Evolutionary conservation across 371 early-diverging fungal species (phyloP), one percentile per base, ranked within the genome.

Genomic region (Parasitella parasitica): DNA sequence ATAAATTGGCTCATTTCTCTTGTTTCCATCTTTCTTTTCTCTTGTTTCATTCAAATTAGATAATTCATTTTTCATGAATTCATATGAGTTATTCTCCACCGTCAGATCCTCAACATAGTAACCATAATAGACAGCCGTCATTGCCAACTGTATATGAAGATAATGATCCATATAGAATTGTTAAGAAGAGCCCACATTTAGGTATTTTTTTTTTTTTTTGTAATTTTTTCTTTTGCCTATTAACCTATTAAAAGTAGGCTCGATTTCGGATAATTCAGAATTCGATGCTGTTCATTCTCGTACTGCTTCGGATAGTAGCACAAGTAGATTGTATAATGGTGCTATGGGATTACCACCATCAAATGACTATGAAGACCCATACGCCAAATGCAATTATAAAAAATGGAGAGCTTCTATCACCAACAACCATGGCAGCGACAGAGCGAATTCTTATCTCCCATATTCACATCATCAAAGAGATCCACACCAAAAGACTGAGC

Each of bases 391-490:
- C 9, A 51, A 54, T n/a, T 46, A 49, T 30, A 59, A 58, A 24
- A 28, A 63, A 50, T 35, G 39, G 38, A 54, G 43, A 46, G 28
- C 32, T 28, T 24, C 36, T 1, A 36, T 26, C 6, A 32, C 13
- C 4, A 30, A 32, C 39, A 13, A 49, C 12, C 30, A 30, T 28
- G 34, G 8, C 8, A 18, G 30, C 51, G 48, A 67, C 1, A 54
- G 78, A 65, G 71, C 77, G 51, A 79, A 79, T 55, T 76, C 80
- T 0, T 79, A 79, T 62, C 53, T 79, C 22, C 80, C 80, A 6
- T 79, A 79, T 39, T 79, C 77, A 28, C 75, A 76, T 48, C 80
- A 79, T 41, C 56, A 46, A 41, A 59, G 71, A 46, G 77, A 79
- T 49, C 73, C 73, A 8, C 48, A 38, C 32, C 56, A 68, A 37